Base-by-base conservation (phyloP, 176 grass and related monocot species). In the Tillandsia leiboldiana region DNA sequence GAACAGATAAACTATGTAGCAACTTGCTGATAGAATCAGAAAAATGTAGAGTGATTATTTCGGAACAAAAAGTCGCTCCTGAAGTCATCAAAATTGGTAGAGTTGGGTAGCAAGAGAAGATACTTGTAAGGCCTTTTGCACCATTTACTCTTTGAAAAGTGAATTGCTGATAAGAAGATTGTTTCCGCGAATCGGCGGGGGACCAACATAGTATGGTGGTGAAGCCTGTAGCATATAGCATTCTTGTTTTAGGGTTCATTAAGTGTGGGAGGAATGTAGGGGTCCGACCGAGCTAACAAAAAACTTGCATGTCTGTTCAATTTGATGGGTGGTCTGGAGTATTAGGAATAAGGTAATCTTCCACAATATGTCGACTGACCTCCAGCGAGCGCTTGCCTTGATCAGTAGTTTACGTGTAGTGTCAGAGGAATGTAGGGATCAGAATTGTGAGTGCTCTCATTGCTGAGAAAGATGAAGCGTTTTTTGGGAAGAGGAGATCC, bases 131-230 rank as follows among this genome's bases (percentile, higher is more conserved):
- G 56, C 12, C 8, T 15, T 74, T 62, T 86, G 82, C 51, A 77
- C 17, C 69, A 78, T 83, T 80, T 72, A 51, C 50, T 80, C 56
- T 66, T 72, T 13, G 70, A 90, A 90, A 50, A 72, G 67, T 26
- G 75, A 69, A 69, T 90, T 80, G 24, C 75, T 80, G 52, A 83
- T 72, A 74, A 90, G 77, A 42, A 77, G 87, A 72, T 90, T 90
- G 69, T 73, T 81, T 80, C 73, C 73, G 26, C 77, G 80, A 74
- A 87, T 75, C 64, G 87, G 83, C 0, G 84, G 84, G 22, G 87
- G 87, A 53, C 87, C 83, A 66, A 67, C 64, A 17, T 79, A 83
- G 74, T 81, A 83, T 12, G 87, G 87, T 78, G 87, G 87, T 66
- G 87, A 90, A 71, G 84, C 77, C 87, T 90, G 53, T 51, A 81